Percentiles rank a stretch among this genome's conserved stretches.
Conservation (phyloP, 305 asterid genomes). For the Withania somnifera region DNA sequence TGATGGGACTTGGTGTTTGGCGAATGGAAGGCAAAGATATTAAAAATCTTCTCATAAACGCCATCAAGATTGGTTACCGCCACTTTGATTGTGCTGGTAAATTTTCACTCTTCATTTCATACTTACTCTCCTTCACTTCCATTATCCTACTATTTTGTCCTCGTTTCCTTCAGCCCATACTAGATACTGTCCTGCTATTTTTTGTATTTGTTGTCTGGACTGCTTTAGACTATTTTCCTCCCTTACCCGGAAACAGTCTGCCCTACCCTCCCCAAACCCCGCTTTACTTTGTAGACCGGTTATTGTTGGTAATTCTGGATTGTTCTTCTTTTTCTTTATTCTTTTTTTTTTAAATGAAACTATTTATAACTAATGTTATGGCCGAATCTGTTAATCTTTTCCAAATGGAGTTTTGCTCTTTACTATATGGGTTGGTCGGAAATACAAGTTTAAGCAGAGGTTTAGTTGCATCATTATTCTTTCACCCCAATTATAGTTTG, state of each 20-base stretch:
- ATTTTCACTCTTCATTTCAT: not conserved
- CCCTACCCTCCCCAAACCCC: no score
- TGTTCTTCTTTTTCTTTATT: not conserved
- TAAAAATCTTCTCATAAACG: constrained; percentile 31
- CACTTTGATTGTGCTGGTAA: constrained; percentile 52
- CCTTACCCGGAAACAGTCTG: no score
- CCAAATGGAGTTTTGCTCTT: not conserved
- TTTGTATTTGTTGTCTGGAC: no score
- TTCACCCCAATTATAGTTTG: not conserved
- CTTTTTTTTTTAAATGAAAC: no score
- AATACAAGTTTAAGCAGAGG: no score
- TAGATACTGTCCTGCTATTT: no score
- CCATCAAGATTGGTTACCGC: constrained; percentile 43
- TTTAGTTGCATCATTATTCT: not conserved
- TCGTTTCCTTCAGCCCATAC: no score
- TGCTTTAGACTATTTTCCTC: no score
- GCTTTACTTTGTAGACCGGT: no score
- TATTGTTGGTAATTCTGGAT: not conserved
- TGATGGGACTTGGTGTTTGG: constrained; percentile 50
- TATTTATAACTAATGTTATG: not conserved
- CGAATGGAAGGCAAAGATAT: constrained; percentile 49
- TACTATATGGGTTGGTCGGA: not conserved
- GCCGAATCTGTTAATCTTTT: no score
- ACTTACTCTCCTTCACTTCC: no score
- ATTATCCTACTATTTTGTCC: no score